Percentiles rank a stretch among this genome's conserved stretches.
phyloP scores from a whole-genome alignment of 2,329 filamentous ascomycete species.

The Xylaria polymorpha region DNA sequence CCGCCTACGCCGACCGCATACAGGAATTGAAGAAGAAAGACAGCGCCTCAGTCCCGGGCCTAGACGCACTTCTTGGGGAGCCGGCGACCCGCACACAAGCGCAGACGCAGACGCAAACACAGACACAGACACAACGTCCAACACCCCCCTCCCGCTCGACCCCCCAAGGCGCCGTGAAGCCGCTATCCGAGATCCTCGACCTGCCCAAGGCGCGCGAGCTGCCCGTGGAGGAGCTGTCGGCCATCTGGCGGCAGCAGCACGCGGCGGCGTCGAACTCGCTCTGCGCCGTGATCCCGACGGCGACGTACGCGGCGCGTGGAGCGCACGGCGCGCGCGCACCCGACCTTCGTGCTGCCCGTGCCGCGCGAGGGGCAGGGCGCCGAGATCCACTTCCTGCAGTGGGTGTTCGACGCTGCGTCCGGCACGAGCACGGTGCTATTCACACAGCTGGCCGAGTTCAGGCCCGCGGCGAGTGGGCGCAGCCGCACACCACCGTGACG shows the following conservation, averaged over 20 bases:
- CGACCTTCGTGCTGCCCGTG: conserved; percentile 91
- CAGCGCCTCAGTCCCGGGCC: conserved; percentile 60
- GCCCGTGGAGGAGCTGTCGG: conserved; percentile 83
- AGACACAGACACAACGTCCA: background rate
- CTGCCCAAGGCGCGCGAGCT: conserved; percentile 79
- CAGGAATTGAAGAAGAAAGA: conserved; percentile 75
- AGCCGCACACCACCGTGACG: conserved; percentile 93
- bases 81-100: background rate
- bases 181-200: conserved; percentile 72
- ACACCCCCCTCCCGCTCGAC: conserved; percentile 26
- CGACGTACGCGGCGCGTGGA: conserved; percentile 81
- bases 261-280: conserved; percentile 77
- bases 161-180: conserved; percentile 53
- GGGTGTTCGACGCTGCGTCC: conserved; percentile 81
- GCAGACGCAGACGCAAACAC: conserved; percentile 2
- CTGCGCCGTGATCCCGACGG: conserved; percentile 82
- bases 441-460: conserved; percentile 93
- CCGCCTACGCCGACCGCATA: conserved; percentile 88
- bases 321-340: conserved; percentile 75
- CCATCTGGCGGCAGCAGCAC: conserved; percentile 91
- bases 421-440: conserved; percentile 84
- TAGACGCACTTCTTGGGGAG: conserved; percentile 48
- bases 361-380: conserved; percentile 76
- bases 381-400: conserved; percentile 96
- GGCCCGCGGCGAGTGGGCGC: conserved; percentile 85